Evolutionary conservation across 192 early-diverging fungal species (phyloP), one percentile per base, ranked within the genome.

Genomic region (Podila epigama): DNA sequence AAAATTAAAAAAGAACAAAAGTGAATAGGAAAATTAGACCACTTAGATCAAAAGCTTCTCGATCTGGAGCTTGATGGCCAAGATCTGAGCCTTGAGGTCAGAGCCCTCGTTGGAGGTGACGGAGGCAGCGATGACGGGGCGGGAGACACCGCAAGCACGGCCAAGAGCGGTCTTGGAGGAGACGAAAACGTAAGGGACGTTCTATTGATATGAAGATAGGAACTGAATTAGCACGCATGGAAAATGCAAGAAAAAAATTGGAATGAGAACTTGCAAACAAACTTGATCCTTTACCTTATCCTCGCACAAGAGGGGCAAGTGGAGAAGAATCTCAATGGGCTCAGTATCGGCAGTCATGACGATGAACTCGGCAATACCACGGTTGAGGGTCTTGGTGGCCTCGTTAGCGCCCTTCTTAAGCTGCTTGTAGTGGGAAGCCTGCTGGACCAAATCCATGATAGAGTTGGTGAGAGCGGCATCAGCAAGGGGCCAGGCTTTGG

Each of bases 361-460:
- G 75, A 99, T 96, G 87, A 99, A 99, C 87, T 99, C 97, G 69
- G 94, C 88, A 79, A 95, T 97, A 88, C 95, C 95, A 66, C 97
- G 92, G 92, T 99, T 99, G 51, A 99, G 89, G 48, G 97, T 98
- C 89, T 99, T 99, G 69, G 96, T 99, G 25, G 96, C 94, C 84
- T 99, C 97, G 90, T 99, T 99, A 78, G 96, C 97, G 73, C 97
- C 97, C 90, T 97, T 97, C 87, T 97, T 97, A 67, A 97, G 89
- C 85, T 99, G 97, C 88, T 98, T 98, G 92, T 98, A 99, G 90
- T 99, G 95, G 50, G 94, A 92, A 34, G 97, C 97, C 85, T 99
- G 97, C 86, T 99, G 97, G 63, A 97, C 94, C 41, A 99, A 88
- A 79, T 98, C 97, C 57, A 96, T 89, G 75, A 99, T 98, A 75